Conservation (phyloP, 176 grass and related monocot species). For the Aegilops longissima region DNA sequence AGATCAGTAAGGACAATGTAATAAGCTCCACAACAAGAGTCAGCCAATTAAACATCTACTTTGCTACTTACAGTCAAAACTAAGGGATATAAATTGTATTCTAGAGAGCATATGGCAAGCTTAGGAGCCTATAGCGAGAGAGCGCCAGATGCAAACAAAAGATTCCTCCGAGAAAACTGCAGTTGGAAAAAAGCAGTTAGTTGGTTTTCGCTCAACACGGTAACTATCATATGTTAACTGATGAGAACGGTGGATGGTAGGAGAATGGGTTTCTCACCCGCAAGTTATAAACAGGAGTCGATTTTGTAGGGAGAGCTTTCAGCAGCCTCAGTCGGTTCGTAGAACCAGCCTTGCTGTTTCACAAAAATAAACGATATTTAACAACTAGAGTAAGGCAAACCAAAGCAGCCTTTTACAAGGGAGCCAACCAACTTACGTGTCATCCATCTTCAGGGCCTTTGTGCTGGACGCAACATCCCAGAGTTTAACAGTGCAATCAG, state of each 20-base stretch:
- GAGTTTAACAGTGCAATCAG: conserved; percentile 88
- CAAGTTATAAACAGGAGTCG: conserved; percentile 80
- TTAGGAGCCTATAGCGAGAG: conserved; percentile 50
- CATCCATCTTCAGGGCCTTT: conserved; percentile 77
- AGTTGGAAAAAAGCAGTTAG: conserved; percentile 14
- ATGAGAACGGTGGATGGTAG: too few relatives aligned
- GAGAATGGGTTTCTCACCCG: conserved; percentile 46
- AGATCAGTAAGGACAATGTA: conserved; percentile 13
- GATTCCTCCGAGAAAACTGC: conserved; percentile 95
- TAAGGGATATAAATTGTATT: conserved; percentile 2
- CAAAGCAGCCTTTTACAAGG: neutral
- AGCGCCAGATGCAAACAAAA: conserved; percentile 81
- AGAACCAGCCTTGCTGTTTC: conserved; percentile 63
- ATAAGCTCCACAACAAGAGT: conserved; percentile 1
- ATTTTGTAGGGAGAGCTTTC: conserved; percentile 88
- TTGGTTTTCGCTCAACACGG: neutral
- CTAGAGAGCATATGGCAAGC: conserved; percentile 17
- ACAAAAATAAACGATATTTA: neutral
- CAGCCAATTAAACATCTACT: neutral
- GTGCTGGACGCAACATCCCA: conserved; percentile 87
- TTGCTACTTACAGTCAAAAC: conserved; percentile 12
- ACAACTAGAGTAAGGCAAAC: neutral
- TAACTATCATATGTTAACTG: neutral
- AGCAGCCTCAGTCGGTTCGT: conserved; percentile 65
- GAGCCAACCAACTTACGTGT: conserved; percentile 46